A percentile compares a stretch with the other conserved stretches of the same genome.
Evolutionary conservation across 2,329 filamentous ascomycete genomes (phyloP).

Genomic region (Ophiosphaerella korrae): DNA sequence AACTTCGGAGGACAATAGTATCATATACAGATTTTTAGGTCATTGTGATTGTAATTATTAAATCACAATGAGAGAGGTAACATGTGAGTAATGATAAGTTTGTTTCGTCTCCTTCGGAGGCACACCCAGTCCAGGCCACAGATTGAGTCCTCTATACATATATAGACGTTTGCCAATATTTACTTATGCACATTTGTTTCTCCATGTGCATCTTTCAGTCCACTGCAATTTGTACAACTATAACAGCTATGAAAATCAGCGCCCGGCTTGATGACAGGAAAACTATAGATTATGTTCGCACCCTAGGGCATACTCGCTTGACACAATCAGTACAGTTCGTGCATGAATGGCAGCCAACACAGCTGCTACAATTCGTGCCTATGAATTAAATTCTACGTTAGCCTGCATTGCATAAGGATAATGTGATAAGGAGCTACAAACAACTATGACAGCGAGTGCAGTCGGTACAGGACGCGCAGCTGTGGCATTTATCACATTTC

Average conservation of each 20-base stretch:
- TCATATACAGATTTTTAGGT: too few species aligned
- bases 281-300: not conserved
- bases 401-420: too few species aligned
- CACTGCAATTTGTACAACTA: constrained; percentile 11
- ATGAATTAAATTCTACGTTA: too few species aligned
- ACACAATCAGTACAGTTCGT: constrained; percentile 3
- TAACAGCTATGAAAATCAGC: not conserved
- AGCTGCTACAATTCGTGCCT: not conserved
- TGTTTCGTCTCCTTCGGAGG: too few species aligned
- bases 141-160: not conserved
- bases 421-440: too few species aligned
- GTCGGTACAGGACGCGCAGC: not conserved
- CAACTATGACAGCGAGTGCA: not conserved
- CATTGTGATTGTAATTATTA: too few species aligned
- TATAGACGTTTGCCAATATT: not conserved
- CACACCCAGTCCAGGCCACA: not conserved
- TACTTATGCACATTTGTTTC: constrained; percentile 11
- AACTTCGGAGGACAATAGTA: too few species aligned
- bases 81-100: too few species aligned
- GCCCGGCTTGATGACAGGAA: too few species aligned
- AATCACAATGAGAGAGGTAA: too few species aligned
- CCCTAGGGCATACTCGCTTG: not conserved
- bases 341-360: not conserved
- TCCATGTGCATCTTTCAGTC: constrained; percentile 12
- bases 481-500: not conserved